phyloP scores from a whole-genome alignment of 305 asterid species.

The Euphrasia arctica region DNA sequence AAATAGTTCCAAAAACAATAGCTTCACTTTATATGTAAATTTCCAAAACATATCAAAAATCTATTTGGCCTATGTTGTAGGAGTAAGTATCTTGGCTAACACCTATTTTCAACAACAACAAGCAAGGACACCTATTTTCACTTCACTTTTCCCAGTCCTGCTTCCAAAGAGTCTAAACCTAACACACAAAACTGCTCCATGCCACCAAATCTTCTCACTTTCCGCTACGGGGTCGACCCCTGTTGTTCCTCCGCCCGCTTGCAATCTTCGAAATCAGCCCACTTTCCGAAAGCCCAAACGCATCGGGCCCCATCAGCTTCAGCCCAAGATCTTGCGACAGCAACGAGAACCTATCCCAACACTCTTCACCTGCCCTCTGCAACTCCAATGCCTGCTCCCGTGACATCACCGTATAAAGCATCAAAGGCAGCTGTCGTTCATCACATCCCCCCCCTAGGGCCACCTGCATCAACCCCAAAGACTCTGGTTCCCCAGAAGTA shows the following conservation, averaged over 20 bases:
- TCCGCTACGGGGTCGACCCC: conserved; percentile 37
- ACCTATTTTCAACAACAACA: too few species aligned
- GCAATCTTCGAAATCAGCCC: conserved; percentile 43
- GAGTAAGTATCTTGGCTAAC: too few species aligned
- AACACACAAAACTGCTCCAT: too few species aligned
- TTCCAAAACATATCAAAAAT: too few species aligned
- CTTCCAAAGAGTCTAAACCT: too few species aligned
- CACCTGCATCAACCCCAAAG: conserved; percentile 57
- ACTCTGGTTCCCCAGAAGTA: conserved; percentile 32
- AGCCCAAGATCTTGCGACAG: conserved; percentile 40
- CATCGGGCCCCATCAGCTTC: conserved; percentile 54
- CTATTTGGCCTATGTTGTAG: too few species aligned
- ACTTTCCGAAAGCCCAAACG: conserved; percentile 38
- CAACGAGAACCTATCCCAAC: conserved; percentile 33
- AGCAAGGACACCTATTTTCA: too few species aligned
- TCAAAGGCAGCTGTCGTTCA: conserved; percentile 30
- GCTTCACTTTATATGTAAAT: background rate
- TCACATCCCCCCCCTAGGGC: conserved; percentile 30
- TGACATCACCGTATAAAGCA: conserved; percentile 55
- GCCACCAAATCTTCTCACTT: background rate
- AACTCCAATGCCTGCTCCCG: conserved; percentile 56
- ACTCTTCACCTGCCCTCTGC: conserved; percentile 30
- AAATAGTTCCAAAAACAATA: background rate
- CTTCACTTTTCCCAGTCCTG: too few species aligned
- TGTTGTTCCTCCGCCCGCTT: conserved; percentile 36